Evolutionary conservation across 2,329 filamentous ascomycete genomes (phyloP).

Genomic region (Phoma herbarum): DNA sequence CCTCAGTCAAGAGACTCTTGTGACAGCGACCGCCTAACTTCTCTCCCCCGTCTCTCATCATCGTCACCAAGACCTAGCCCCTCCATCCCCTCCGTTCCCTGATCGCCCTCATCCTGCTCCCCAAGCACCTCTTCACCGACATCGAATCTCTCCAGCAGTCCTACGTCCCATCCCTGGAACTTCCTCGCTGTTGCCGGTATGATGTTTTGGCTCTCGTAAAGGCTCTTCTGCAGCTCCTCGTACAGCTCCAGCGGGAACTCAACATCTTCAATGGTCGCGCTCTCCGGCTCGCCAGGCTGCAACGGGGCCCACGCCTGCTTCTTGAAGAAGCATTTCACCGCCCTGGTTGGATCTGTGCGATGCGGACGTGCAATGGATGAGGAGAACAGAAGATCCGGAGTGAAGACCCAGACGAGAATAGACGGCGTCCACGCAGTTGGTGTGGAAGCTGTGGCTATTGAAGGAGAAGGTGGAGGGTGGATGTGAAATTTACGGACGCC

Average conservation of each 20-base stretch:
- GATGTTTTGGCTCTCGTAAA: slow-evolving; percentile 61
- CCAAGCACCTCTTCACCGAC: slow-evolving; percentile 21
- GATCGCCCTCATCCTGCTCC: neutral
- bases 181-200: slow-evolving; percentile 65
- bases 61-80: slow-evolving; percentile 1
- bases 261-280: slow-evolving; percentile 60
- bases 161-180: slow-evolving; percentile 74
- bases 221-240: slow-evolving; percentile 51
- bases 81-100: slow-evolving; percentile 2
- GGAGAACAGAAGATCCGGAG: slow-evolving; percentile 66
- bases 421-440: slow-evolving; percentile 24
- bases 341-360: slow-evolving; percentile 55
- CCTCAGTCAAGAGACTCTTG: slow-evolving; percentile 14
- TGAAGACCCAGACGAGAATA: slow-evolving; percentile 66
- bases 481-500: slow-evolving; percentile 67
- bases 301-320: slow-evolving; percentile 34
- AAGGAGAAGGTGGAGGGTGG: slow-evolving; percentile 36
- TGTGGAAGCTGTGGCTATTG: slow-evolving; percentile 6
- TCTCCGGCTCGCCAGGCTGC: slow-evolving; percentile 47
- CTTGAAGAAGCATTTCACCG: slow-evolving; percentile 67
- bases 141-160: slow-evolving; percentile 66
- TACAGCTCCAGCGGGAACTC: slow-evolving; percentile 63
- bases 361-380: slow-evolving; percentile 48
- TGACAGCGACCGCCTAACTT: slow-evolving; percentile 9
- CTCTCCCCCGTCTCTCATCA: slow-evolving; percentile 11